Percentiles rank a stretch among this genome's conserved stretches.
phyloP scores from a whole-genome alignment of 192 early-diverging fungal genomes.

The Jimgerdemannia flammicorona region DNA sequence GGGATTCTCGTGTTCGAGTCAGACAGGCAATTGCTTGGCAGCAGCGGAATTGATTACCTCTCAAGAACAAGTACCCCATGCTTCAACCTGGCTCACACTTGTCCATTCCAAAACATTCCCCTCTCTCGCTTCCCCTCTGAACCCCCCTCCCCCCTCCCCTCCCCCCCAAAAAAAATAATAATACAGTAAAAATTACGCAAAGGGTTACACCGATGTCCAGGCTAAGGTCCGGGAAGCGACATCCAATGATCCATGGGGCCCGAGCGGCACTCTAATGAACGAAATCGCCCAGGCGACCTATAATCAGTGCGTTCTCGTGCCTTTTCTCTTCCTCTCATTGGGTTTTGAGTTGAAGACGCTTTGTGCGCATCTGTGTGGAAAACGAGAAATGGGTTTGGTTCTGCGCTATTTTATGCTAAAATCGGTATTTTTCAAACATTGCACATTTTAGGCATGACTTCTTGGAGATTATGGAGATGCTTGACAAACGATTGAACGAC shows the following conservation, averaged over 20 bases:
- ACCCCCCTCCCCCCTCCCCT: background rate
- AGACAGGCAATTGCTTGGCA: background rate
- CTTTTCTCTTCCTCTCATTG: background rate
- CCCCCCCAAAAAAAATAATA: background rate
- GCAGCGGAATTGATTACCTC: background rate
- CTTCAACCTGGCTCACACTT: background rate
- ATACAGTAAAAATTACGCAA: constrained; percentile 81
- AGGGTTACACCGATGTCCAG: constrained; percentile 90
- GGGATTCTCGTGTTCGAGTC: background rate
- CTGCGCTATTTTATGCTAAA: background rate
- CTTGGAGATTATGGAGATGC: constrained; percentile 95
- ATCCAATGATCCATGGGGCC: constrained; percentile 75
- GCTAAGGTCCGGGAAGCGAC: constrained; percentile 86
- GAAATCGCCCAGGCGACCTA: constrained; percentile 83
- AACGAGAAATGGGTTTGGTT: background rate
- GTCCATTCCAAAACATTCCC: background rate
- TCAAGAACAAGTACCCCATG: background rate
- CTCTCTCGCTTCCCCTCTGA: background rate
- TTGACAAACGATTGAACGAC: constrained; percentile 97
- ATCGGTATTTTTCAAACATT: constrained; percentile 4
- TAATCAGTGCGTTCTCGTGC: constrained; percentile 66
- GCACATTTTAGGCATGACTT: constrained; percentile 69
- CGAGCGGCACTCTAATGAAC: constrained; percentile 72
- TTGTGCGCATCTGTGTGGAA: background rate
- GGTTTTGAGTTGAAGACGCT: background rate